These are phyloP conservation scores for Septoria linicola DNA, from an alignment of 2,329 filamentous ascomycete species.

Conservation along the genomic window DNA sequence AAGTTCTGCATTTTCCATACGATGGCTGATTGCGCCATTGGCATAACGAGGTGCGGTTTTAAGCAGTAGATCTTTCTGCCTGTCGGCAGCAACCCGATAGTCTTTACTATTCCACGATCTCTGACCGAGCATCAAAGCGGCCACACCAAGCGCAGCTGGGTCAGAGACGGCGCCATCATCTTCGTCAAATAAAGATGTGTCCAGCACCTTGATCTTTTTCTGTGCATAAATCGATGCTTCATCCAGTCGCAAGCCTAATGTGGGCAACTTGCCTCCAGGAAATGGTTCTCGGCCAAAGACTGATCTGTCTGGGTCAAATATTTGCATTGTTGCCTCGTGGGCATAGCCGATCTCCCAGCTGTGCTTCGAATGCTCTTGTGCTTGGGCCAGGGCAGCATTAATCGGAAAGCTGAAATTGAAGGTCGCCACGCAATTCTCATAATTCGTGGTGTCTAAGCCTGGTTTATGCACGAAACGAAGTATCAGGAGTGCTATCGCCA, in stretches of 20 bases:
- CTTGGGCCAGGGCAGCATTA: slow-evolving; percentile 32
- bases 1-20: slow-evolving; percentile 44
- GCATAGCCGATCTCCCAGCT: slow-evolving; percentile 47
- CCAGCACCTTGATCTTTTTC: slow-evolving; percentile 35
- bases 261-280: slow-evolving; percentile 34
- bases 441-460: slow-evolving; percentile 21
- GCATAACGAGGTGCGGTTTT: slow-evolving; percentile 42
- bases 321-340: slow-evolving; percentile 44
- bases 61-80: slow-evolving; percentile 46
- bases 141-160: slow-evolving; percentile 48
- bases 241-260: slow-evolving; percentile 29
- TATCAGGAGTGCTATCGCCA: slow-evolving; percentile 24
- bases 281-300: slow-evolving; percentile 43
- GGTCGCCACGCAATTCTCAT: slow-evolving; percentile 27
- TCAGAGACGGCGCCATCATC: slow-evolving; percentile 44
- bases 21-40: slow-evolving; percentile 52
- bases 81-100: slow-evolving; percentile 42
- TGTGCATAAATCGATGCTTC: slow-evolving; percentile 37
- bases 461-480: slow-evolving; percentile 20
- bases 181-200: slow-evolving; percentile 37
- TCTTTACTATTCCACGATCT: slow-evolving; percentile 25
- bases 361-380: slow-evolving; percentile 38
- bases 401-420: slow-evolving; percentile 33
- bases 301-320: slow-evolving; percentile 38
- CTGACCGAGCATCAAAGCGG: slow-evolving; percentile 47